Percentiles rank a stretch among this genome's conserved stretches.
Conservation (phyloP, 306 rosid genomes). For the Trifolium dubium region DNA sequence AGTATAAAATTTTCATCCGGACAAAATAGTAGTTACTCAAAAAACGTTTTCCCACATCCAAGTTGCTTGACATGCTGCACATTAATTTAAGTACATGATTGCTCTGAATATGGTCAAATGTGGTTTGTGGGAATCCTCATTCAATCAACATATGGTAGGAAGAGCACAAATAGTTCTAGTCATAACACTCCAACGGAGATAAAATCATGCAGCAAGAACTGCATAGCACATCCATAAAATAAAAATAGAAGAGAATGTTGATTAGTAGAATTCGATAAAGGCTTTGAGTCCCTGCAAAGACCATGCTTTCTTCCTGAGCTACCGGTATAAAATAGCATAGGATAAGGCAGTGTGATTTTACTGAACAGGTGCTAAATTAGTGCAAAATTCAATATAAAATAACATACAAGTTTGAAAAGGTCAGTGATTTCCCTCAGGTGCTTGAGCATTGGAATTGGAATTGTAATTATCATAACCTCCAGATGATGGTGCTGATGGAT, state of each 20-base stretch:
- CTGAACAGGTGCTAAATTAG: conserved; percentile 7
- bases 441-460: conserved; percentile 50
- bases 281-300: conserved; percentile 9
- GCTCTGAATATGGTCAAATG: conserved; percentile 3
- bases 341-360: not conserved
- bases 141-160: conserved; percentile 1
- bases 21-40: not conserved
- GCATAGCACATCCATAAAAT: conserved; percentile 24
- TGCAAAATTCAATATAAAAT: conserved; percentile 7
- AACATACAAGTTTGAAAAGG: conserved; percentile 40
- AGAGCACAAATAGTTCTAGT: conserved; percentile 6
- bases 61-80: conserved; percentile 29
- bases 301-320: not conserved
- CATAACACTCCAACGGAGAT: conserved; percentile 17
- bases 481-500: conserved; percentile 42
- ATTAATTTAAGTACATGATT: conserved; percentile 19
- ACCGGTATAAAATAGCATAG: not conserved
- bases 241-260: conserved; percentile 22
- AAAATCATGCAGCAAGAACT: conserved; percentile 30
- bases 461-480: conserved; percentile 54
- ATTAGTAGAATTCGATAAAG: conserved; percentile 6
- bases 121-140: conserved; percentile 23
- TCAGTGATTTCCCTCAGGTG: conserved; percentile 52
- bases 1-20: conserved; percentile 17
- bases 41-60: conserved; percentile 8